Evolutionary conservation across 805 yeast species (phyloP).

Genomic region (Wickerhamiella galacta): DNA sequence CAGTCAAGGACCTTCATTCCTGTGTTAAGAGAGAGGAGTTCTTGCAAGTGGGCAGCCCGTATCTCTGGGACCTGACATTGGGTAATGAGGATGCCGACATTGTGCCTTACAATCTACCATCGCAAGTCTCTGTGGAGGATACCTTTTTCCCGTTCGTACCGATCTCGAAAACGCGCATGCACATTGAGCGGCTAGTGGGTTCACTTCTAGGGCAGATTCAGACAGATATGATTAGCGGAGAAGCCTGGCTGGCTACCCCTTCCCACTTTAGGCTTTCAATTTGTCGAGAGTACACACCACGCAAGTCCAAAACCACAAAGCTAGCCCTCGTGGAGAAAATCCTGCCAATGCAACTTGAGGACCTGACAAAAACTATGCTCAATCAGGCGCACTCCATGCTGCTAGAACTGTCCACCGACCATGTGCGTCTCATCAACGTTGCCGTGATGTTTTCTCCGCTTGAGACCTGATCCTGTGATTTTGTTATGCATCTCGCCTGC

Average conservation of each 20-base stretch:
- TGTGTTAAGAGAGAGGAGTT: neutral
- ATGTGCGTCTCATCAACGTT: slow-evolving; percentile 2
- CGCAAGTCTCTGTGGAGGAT: slow-evolving; percentile 19
- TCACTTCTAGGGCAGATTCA: slow-evolving; percentile 14
- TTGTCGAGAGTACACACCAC: slow-evolving; percentile 1
- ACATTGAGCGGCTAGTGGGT: slow-evolving; percentile 8
- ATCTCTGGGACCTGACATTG: slow-evolving; percentile 5
- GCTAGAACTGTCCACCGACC: slow-evolving; percentile 1
- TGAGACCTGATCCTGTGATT: no score
- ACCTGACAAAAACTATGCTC: neutral
- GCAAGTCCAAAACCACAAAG: slow-evolving; percentile 6
- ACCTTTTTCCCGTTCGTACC: slow-evolving; percentile 10
- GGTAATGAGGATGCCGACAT: slow-evolving; percentile 9
- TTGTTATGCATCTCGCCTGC: neutral
- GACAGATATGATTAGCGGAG: slow-evolving; percentile 13
- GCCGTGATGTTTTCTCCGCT: slow-evolving; percentile 1
- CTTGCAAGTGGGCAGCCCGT: slow-evolving; percentile 1
- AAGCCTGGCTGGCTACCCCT: slow-evolving; percentile 14
- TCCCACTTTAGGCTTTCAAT: slow-evolving; percentile 2
- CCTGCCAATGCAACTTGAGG: neutral
- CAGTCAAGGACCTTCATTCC: slow-evolving; percentile 7
- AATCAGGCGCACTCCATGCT: slow-evolving; percentile 1
- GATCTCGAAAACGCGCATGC: slow-evolving; percentile 2
- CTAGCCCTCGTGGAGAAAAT: neutral
- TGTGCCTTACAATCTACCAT: slow-evolving; percentile 10